Evolutionary conservation across 2,329 filamentous ascomycete species (phyloP), one percentile per base, ranked within the genome.

Genomic region (Cytospora leucostoma): DNA sequence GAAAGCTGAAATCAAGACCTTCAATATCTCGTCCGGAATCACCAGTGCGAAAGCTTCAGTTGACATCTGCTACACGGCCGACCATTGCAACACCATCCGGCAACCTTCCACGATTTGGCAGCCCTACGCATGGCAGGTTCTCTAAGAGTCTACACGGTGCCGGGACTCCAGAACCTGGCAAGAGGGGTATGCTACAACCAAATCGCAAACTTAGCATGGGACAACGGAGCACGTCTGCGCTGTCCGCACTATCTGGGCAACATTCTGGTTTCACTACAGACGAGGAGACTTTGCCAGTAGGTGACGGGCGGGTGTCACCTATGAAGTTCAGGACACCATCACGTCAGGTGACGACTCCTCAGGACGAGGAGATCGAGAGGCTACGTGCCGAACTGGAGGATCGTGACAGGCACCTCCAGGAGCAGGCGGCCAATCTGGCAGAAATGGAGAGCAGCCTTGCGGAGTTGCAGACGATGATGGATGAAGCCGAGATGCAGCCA

Each of bases 1-100:
- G 88, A 70, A 93, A 91, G 27, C 27, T 27, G 74, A 87, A 85
- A 69, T 78, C 86, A 52, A 86, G 93, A 63, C 87, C 88, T 10
- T 96, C 93, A 1, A 80, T 97, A n/a, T 86, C 91, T 59, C 89
- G 93, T 35, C 91, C 95, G 6, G 93, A 97, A 67, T 97, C 94
- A 2, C 95, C 94, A 4, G 81, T 91, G 40, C 87, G 90, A 68
- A 89, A 85, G 70, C 77, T 86, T 54, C 87, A 88, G 62, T 84
- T 87, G 74, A 88, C 82, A 11, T 86, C 84, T 33, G 85, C 74
- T 52, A 79, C 82, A 8, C 80, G 86, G 44, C 82, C 85, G 1
- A 84, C 85, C 7, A 78, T 88, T 51, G 74, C 84, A 56, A 80
- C 86, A 57, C 82, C 88, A 2, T 81, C 70, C 19, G 68, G 75